A percentile compares a stretch with the other conserved stretches of the same genome.
These are phyloP conservation scores for Penicillium sp. DNA, from an alignment of 2,329 filamentous ascomycete species.

Conservation along the genomic window DNA sequence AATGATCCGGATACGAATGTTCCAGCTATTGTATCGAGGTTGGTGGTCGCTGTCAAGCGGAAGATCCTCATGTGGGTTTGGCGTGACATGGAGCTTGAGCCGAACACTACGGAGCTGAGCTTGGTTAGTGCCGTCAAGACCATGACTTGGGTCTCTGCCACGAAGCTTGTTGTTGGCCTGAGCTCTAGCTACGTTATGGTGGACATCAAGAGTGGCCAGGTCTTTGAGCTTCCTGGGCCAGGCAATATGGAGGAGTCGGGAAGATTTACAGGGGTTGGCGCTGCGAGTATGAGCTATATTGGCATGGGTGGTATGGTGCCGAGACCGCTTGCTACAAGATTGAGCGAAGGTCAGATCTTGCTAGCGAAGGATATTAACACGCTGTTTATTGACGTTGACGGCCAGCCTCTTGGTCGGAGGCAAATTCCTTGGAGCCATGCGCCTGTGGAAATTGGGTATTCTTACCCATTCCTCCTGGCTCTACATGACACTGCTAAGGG, in stretches of 20 bases:
- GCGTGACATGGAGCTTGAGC: conserved; percentile 84
- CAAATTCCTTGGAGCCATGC: conserved; percentile 91
- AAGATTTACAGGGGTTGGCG: conserved; percentile 78
- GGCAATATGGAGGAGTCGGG: conserved; percentile 69
- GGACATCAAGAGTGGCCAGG: conserved; percentile 70
- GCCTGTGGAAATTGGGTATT: conserved; percentile 90
- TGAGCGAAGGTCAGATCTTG: conserved; percentile 79
- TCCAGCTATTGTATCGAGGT: conserved; percentile 83
- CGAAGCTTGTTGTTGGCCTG: conserved; percentile 83
- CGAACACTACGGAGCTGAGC: conserved; percentile 71
- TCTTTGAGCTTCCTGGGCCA: conserved; percentile 76
- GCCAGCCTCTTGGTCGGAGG: conserved; percentile 74
- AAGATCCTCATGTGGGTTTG: conserved; percentile 89
- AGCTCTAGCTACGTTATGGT: conserved; percentile 88
- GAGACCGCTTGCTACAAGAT: conserved; percentile 78
- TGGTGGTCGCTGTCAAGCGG: conserved; percentile 91
- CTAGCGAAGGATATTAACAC: conserved; percentile 98
- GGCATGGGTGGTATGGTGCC: conserved; percentile 89
- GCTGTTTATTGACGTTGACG: conserved; percentile 80
- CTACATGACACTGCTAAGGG: conserved; percentile 81
- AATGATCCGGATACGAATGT: conserved; percentile 84
- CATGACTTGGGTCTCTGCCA: conserved; percentile 86
- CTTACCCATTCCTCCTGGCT: conserved; percentile 90
- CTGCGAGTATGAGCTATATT: conserved; percentile 93
- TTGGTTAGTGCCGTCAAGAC: conserved; percentile 82